Conservation (phyloP, 192 early-diverging fungal genomes). For the Gonapodya prolifera region DNA sequence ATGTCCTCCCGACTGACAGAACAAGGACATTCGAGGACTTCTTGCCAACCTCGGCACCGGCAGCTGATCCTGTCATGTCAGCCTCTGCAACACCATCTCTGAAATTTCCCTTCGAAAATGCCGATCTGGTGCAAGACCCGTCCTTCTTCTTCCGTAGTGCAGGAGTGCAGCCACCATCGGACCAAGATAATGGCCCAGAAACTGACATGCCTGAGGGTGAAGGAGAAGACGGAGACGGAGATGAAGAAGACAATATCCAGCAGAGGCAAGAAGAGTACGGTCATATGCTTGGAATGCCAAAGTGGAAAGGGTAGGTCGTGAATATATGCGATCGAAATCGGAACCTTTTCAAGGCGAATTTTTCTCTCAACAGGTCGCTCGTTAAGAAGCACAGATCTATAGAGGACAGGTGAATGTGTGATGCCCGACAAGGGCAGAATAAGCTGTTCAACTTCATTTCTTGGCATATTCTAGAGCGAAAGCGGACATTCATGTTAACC, state of each 20-base stretch:
- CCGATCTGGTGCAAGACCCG: neutral
- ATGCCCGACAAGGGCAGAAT: no score
- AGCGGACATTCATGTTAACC: neutral
- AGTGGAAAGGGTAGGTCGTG: neutral
- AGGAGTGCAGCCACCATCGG: neutral
- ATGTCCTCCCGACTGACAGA: no score
- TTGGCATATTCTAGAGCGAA: neutral
- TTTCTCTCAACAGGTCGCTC: neutral
- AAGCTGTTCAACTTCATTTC: no score
- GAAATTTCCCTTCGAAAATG: neutral
- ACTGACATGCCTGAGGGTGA: neutral
- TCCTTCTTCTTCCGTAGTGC: neutral
- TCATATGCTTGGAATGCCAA: neutral
- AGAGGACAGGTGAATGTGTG: neutral
- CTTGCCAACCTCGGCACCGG: neutral
- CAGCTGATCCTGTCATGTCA: neutral
- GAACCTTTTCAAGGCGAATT: neutral
- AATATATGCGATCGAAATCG: neutral
- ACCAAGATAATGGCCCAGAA: neutral
- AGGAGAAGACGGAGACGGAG: neutral
- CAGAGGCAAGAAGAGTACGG: neutral
- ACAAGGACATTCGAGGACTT: neutral
- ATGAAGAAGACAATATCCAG: neutral
- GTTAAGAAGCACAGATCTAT: neutral
- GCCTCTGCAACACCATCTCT: neutral